phyloP scores from a whole-genome alignment of 73 alveolate genomes.

The Effrenium voratum region DNA sequence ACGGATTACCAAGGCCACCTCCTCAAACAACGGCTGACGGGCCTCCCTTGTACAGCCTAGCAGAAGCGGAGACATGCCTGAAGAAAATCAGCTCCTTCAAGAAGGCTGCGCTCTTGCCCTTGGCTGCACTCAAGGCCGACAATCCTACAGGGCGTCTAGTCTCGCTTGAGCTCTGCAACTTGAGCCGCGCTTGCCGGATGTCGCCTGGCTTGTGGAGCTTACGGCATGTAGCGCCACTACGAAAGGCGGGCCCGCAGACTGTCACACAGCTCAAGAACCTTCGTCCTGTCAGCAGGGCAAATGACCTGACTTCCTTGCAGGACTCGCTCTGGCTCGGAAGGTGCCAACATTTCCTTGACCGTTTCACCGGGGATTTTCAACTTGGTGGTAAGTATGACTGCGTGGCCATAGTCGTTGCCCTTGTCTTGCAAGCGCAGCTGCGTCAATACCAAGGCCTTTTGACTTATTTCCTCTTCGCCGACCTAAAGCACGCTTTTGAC shows the following conservation, averaged over 20 bases:
- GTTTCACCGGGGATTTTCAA: neutral
- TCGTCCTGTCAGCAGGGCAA: slow-evolving; percentile 23
- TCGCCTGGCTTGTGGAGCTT: neutral
- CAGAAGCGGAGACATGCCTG: neutral
- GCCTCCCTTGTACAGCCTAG: neutral
- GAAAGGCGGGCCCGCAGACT: neutral
- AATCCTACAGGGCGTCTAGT: neutral
- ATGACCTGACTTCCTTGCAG: slow-evolving; percentile 30
- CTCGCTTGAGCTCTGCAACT: neutral
- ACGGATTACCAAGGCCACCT: neutral
- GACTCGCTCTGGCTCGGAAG: neutral
- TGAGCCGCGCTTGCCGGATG: neutral
- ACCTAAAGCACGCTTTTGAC: slow-evolving; percentile 7
- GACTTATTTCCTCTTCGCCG: neutral
- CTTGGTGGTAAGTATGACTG: slow-evolving; percentile 6
- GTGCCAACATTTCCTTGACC: neutral
- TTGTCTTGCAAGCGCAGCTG: slow-evolving; percentile 3
- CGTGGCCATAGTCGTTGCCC: slow-evolving; percentile 3
- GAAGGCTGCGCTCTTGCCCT: neutral
- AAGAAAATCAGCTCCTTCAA: neutral
- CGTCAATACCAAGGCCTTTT: neutral
- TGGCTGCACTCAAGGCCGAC: neutral
- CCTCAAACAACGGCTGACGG: neutral
- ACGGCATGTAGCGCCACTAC: neutral
- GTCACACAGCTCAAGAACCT: neutral